Percentiles rank a stretch among this genome's conserved stretches.
Evolutionary conservation across 2,329 filamentous ascomycete species (phyloP).

Genomic region (Penicillium occitanis): DNA sequence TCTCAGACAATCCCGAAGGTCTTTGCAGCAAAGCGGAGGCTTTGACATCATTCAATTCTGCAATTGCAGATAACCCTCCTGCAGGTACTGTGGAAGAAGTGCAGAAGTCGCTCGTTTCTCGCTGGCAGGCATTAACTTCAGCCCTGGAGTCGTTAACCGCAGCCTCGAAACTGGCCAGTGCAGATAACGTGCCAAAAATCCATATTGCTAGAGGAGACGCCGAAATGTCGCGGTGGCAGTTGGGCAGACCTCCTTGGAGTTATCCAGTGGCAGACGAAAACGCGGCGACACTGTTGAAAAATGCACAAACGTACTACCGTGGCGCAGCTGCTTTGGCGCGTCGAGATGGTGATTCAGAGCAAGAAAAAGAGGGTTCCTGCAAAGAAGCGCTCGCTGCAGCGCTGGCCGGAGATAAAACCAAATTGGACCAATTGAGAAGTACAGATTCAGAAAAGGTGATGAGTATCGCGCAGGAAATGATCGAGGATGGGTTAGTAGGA

Average conservation of each 20-base stretch:
- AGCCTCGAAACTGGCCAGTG: constrained; percentile 53
- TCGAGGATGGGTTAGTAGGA: constrained; percentile 53
- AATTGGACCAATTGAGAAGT: constrained; percentile 40
- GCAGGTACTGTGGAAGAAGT: constrained; percentile 31
- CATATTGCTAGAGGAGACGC: constrained; percentile 57
- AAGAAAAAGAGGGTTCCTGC: constrained; percentile 46
- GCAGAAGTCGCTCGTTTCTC: constrained; percentile 33
- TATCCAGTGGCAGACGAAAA: constrained; percentile 47
- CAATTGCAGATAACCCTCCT: constrained; percentile 40
- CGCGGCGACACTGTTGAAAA: constrained; percentile 51
- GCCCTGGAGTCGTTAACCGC: constrained; percentile 53
- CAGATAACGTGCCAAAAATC: constrained; percentile 53
- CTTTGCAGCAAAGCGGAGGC: constrained; percentile 59
- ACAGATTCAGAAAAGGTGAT: constrained; percentile 40
- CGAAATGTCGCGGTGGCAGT: constrained; percentile 55
- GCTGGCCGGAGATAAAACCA: constrained; percentile 42
- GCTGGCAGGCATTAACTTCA: constrained; percentile 56
- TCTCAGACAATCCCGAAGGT: constrained; percentile 48
- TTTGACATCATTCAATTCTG: constrained; percentile 55
- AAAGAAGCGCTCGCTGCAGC: constrained; percentile 53
- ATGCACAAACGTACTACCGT: constrained; percentile 59
- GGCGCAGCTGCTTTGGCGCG: constrained; percentile 49
- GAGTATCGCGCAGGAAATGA: constrained; percentile 51
- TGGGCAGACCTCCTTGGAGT: constrained; percentile 49
- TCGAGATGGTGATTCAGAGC: constrained; percentile 44